Percentiles rank a stretch among this genome's conserved stretches.
These are phyloP conservation scores for Tricholoma furcatifolium DNA, from an alignment of 768 basidiomycete genomes.

Conservation along the genomic window DNA sequence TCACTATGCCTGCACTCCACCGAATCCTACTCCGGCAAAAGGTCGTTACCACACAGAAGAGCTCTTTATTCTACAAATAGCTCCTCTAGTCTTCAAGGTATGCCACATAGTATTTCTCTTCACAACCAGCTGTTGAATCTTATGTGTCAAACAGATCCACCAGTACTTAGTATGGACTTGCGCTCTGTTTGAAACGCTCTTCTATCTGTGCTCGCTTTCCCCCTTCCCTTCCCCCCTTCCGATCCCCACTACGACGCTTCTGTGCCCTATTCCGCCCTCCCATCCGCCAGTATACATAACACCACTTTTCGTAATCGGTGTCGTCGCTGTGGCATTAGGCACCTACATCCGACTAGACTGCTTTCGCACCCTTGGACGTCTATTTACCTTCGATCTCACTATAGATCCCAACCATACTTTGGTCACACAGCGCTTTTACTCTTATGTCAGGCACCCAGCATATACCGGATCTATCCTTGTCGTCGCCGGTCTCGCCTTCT, in stretches of 20 bases:
- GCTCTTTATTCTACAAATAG: conserved; percentile 43
- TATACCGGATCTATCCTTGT: conserved; percentile 47
- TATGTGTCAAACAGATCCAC: conserved; percentile 11
- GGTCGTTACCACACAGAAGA: conserved; percentile 46
- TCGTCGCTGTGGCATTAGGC: conserved; percentile 32
- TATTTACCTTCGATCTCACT: conserved; percentile 51
- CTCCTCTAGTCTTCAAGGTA: conserved; percentile 46
- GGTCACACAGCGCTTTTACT: conserved; percentile 42
- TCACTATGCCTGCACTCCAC: conserved; percentile 45
- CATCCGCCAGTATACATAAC: conserved; percentile 25
- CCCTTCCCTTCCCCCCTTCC: conserved; percentile 24
- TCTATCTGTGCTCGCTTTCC: conserved; percentile 15
- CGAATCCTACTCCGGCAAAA: conserved; percentile 45
- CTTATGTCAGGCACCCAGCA: conserved; percentile 47
- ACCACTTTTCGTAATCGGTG: conserved; percentile 33
- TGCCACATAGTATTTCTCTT: neutral
- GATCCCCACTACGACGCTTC: conserved; percentile 29
- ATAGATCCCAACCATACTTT: conserved; percentile 41
- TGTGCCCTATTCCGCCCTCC: conserved; percentile 23
- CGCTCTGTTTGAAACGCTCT: conserved; percentile 18
- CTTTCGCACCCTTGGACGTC: conserved; percentile 40
- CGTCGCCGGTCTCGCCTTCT: conserved; percentile 37
- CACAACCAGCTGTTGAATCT: neutral
- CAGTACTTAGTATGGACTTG: conserved; percentile 20
- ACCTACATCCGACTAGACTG: conserved; percentile 42